Base-by-base conservation (phyloP, 2,329 filamentous ascomycete species). In the Dactylellina sp. region DNA sequence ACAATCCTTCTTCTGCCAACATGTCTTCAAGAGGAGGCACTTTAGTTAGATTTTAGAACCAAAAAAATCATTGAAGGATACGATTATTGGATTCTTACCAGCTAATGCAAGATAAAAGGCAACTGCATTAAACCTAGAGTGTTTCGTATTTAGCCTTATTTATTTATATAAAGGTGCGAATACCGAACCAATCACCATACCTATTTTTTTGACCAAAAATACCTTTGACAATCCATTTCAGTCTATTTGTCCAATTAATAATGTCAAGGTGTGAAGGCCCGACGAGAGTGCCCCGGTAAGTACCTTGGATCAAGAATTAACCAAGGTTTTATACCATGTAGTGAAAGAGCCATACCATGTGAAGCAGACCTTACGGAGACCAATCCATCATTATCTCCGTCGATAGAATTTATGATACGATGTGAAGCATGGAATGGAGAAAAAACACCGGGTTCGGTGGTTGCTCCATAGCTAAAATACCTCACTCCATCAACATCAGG, bases 221-320 rank as follows among this genome's bases (percentile, higher is more conserved):
- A 64, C 83, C 77, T 53, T 81, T 82, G 44, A 86, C 77, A 42
- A 84, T 84, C 83, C 85, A 89, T 55, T 83, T 82, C 37, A 89
- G 75, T 71, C 85, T 81, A 75, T 89, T 90, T 35, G 85, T 87
- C 88, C 88, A 90, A 80, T 90, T 89, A 76, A 90, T 89, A 60
- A 89, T 79, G 77, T 89, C 88, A 24, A 89, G 80, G 78, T 90
- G 88, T 77, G 85, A 88, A 5, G 89, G 87, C 0, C 83, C 84
- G 2, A 88, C 80, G 65, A 90, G 79, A 1, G 88, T 89, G 2
- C 88, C 88, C 78, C 88, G 86, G 79, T 90, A 89, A 7, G 82
- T 83, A 5, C 88, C 88, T 74, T 57, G 37, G 18, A 28, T 14
- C 24, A 37, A 32, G 40, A 55, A 55, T 46, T 14, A 25, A 37